A percentile compares a stretch with the other conserved stretches of the same genome.
phyloP scores from a whole-genome alignment of 23 red algal species.

The Gracilaria domingensis region DNA sequence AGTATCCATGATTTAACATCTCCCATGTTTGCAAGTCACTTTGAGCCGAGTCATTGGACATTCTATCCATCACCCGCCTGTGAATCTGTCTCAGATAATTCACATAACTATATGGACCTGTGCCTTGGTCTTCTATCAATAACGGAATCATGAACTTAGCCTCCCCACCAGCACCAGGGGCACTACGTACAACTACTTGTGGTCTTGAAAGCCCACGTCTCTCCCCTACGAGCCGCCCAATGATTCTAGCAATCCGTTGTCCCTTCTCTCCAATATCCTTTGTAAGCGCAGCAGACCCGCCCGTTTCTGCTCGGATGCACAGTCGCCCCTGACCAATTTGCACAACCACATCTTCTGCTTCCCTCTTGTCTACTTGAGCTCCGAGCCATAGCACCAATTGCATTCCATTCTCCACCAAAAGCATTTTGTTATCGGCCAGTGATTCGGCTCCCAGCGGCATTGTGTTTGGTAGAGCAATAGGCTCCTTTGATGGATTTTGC shows the following conservation, averaged over 20 bases:
- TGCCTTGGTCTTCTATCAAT: slow-evolving; percentile 82
- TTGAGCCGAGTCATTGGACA: slow-evolving; percentile 74
- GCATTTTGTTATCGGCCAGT: slow-evolving; percentile 73
- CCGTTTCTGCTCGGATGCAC: slow-evolving; percentile 66
- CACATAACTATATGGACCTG: slow-evolving; percentile 69
- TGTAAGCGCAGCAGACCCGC: slow-evolving; percentile 23
- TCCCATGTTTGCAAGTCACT: slow-evolving; percentile 84
- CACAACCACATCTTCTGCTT: slow-evolving; percentile 51
- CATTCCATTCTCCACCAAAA: slow-evolving; percentile 91
- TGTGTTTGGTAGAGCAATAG: slow-evolving; percentile 82
- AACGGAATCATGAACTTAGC: slow-evolving; percentile 65
- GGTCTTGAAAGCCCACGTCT: slow-evolving; percentile 63
- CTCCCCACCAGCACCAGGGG: slow-evolving; percentile 60
- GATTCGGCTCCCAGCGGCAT: slow-evolving; percentile 67
- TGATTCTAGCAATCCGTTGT: slow-evolving; percentile 72
- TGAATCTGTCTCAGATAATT: slow-evolving; percentile 82
- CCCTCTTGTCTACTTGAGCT: slow-evolving; percentile 33
- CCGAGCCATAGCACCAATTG: slow-evolving; percentile 90
- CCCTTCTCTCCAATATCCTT: slow-evolving; percentile 63
- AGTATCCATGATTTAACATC: slow-evolving; percentile 90
- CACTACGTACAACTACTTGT: slow-evolving; percentile 45
- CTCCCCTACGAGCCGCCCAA: slow-evolving; percentile 61
- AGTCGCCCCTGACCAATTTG: slow-evolving; percentile 59
- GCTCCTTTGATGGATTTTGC: slow-evolving; percentile 5
- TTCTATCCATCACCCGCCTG: slow-evolving; percentile 80